Percentiles rank a stretch among this genome's conserved stretches.
These are phyloP conservation scores for Sugiyamaella castrensis DNA, from an alignment of 1,139 yeast species.

Conservation along the genomic window DNA sequence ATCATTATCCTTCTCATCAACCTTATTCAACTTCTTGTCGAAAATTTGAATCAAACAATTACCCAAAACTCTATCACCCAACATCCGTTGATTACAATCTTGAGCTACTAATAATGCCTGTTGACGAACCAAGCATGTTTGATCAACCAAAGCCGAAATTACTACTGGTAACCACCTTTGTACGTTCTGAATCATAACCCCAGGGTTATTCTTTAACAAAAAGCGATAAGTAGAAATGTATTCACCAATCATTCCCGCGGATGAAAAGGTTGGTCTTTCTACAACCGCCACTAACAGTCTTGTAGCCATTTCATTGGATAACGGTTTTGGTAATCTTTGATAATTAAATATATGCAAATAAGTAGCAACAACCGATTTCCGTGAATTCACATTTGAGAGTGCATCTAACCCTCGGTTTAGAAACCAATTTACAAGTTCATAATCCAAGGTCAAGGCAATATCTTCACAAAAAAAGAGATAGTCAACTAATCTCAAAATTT, in stretches of 20 bases:
- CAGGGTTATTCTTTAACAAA: constrained; percentile 19
- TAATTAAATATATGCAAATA: constrained; percentile 30
- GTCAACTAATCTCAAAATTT: constrained; percentile 28
- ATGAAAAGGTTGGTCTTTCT: constrained; percentile 24
- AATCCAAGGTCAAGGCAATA: constrained; percentile 24
- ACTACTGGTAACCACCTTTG: constrained; percentile 28
- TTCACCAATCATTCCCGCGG: constrained; percentile 28
- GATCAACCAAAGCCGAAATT: constrained; percentile 23
- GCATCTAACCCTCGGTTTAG: constrained; percentile 26
- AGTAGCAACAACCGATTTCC: constrained; percentile 28
- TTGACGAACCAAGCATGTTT: constrained; percentile 23
- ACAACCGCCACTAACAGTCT: constrained; percentile 22
- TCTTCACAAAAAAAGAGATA: constrained; percentile 26
- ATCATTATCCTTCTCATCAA: neutral
- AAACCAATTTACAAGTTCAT: constrained; percentile 26
- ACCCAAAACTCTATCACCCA: constrained; percentile 19
- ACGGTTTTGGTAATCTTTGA: constrained; percentile 26
- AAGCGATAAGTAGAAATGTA: constrained; percentile 24
- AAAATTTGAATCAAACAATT: constrained; percentile 19
- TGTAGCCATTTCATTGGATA: constrained; percentile 24
- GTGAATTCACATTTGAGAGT: constrained; percentile 21
- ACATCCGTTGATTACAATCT: constrained; percentile 23
- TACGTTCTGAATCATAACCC: constrained; percentile 22
- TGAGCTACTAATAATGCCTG: constrained; percentile 24
- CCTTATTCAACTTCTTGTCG: constrained; percentile 15